Base-by-base conservation (phyloP, 129 eudicot species). In the Escallonia rubra region DNA sequence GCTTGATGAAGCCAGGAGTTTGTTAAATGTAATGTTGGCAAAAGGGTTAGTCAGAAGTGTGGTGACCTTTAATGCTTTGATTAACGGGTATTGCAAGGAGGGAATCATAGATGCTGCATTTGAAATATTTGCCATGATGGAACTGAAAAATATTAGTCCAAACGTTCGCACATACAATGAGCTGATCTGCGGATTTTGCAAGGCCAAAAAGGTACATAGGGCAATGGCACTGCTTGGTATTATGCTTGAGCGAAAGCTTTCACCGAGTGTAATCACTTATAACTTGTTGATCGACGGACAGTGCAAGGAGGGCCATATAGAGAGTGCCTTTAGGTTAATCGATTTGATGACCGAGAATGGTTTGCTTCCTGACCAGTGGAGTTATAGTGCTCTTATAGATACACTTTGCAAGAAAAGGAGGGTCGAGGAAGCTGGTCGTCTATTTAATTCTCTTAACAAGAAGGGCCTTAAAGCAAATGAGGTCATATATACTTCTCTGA, bases 131-230 rank as follows among this genome's bases (percentile, higher is more conserved):
- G 76, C 77, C 11, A 53, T 74, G 78, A 88, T 91, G 97, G 87
- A 78, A 60, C 49, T 47, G 59, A 81, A 81, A 54, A 66, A 71
- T 40, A 68, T 86, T 54, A 73, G 72, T 59, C 85, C 96, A 12
- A 81, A 88, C 76, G 87, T 81, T 12, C 88, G 96, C 8, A 91
- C 96, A 6, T 91, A 81, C 69, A 91, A 88, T 61, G 90, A 77
- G 81, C 81, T 91, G 81, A 85, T 91, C 16, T 61, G 81, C 66
- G 96, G 97, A 58, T 86, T 78, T 59, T 91, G 97, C 74, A 86
- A 76, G 71, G 78, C 6, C 7, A 77, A 77, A 23, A 57, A 79
- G 63, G 74, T 91, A 64, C 86, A 85, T 74, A 73, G 69, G 80
- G 97, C 97, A 10, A 85, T 91, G 96, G 57, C 66, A 7, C 73